Conservation (phyloP, 2,329 filamentous ascomycete genomes). For the Pseudocercospora fijiensis region DNA sequence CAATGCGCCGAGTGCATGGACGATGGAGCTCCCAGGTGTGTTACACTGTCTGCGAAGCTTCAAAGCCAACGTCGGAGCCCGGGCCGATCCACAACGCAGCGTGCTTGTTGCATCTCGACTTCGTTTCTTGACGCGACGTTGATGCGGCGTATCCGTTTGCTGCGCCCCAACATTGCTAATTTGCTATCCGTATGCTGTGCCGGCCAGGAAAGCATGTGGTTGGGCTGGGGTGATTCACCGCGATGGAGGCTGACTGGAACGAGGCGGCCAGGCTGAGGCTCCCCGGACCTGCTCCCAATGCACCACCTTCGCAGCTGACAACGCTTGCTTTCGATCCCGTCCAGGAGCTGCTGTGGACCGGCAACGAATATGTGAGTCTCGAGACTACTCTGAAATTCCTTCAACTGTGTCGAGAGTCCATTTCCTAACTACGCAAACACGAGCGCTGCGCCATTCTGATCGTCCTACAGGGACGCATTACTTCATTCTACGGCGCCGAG, state of each 20-base stretch:
- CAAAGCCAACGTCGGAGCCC: not conserved
- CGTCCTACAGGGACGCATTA: slow-evolving; percentile 70
- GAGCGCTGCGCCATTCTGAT: slow-evolving; percentile 8
- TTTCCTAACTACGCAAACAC: not conserved
- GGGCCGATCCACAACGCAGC: not conserved
- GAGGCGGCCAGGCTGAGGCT: slow-evolving; percentile 77
- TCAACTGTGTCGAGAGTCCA: too few relatives aligned
- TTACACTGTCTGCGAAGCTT: not conserved
- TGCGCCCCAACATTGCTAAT: not conserved
- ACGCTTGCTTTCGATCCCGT: slow-evolving; percentile 84
- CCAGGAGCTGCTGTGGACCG: slow-evolving; percentile 90
- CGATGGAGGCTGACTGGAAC: slow-evolving; percentile 56
- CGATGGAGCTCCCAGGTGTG: not conserved
- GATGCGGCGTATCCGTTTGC: not conserved
- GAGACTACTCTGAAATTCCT: not conserved
- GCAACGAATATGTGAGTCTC: slow-evolving; percentile 76
- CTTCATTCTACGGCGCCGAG: slow-evolving; percentile 82
- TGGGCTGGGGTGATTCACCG: slow-evolving; percentile 1
- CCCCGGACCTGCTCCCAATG: slow-evolving; percentile 71
- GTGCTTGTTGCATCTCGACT: not conserved
- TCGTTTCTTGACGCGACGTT: not conserved
- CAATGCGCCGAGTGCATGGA: not conserved
- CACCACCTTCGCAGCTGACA: slow-evolving; percentile 68
- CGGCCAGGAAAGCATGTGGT: slow-evolving; percentile 1
- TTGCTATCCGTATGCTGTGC: not conserved